Evolutionary conservation across 139 green algal species (phyloP), one percentile per base, ranked within the genome.

Genomic region (Chlorella vulgaris): DNA sequence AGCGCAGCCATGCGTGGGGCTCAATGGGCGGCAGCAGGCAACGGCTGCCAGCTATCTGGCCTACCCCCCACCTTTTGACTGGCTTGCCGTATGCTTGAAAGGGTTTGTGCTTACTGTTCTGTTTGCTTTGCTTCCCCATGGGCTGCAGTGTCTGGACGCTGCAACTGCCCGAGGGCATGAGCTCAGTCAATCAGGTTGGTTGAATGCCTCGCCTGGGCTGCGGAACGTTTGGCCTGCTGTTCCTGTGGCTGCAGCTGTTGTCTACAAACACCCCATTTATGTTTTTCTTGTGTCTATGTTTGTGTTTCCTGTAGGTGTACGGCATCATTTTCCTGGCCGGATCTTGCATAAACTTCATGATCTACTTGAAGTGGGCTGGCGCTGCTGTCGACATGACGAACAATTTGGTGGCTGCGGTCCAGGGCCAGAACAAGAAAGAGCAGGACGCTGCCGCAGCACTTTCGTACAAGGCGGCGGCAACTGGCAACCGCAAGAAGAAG

Each of bases 141-240:
- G n/a, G n/a, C 31, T 42, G 43, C 70, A 78, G 51, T 62, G 10
- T 80, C 28, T 80, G 74, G 74, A 69, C 43, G 38, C 39, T 80
- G 58, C 19, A 60, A 3, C 58, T 70, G 38, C 58, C 58, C 2
- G 74, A 70, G 38, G 74, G 74, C 15, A 58, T 60, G 39, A 29
- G 38, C 28, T 4, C n/a, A 3, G 18, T 55, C 39, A 70, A 69
- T 29, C 2, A 26, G 22, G 39, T 70, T 4, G 69, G 70, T 38
- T 55, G 58, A 61, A 29, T 70, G 7, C 3, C 50, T 3, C 36
- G 66, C 38, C 39, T 80, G 58, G 61, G 36, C 0, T 55, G 74
- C 7, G 26, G 58, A 19, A n/a, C n/a, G n/a, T n/a, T n/a, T n/a
- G n/a, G n/a, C n/a, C n/a, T n/a, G n/a, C n/a, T n/a, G n/a, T n/a